These are phyloP conservation scores for Prunus kanzakura DNA, from an alignment of 306 rosid genomes.

Conservation along the genomic window DNA sequence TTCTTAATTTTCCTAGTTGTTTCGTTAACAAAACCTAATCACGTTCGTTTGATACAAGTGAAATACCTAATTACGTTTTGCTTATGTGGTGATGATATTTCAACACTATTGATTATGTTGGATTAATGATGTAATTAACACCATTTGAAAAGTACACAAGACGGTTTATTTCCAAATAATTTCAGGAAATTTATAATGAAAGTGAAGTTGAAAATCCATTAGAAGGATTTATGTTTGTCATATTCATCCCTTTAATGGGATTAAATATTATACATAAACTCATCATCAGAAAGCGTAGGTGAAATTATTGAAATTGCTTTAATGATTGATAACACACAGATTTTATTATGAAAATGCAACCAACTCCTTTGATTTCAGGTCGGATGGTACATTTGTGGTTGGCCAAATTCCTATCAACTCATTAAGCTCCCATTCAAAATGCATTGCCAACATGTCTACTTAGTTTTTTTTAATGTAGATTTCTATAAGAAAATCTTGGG, in stretches of 20 bases:
- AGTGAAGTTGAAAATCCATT: not conserved
- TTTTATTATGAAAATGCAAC: too few relatives aligned
- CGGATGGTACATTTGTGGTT: too few relatives aligned
- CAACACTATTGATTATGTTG: not conserved
- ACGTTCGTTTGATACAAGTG: too few relatives aligned
- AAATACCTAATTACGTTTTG: too few relatives aligned
- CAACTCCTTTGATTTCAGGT: not conserved
- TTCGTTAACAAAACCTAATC: too few relatives aligned
- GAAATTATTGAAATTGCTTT: not conserved
- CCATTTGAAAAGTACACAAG: not conserved
- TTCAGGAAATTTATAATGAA: too few relatives aligned
- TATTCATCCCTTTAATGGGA: not conserved
- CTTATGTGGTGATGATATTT: not conserved
- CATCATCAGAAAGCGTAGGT: not conserved
- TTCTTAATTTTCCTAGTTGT: too few relatives aligned
- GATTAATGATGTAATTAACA: not conserved
- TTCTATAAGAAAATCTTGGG: not conserved
- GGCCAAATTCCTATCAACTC: too few relatives aligned
- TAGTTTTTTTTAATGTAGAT: too few relatives aligned
- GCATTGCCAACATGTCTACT: not conserved
- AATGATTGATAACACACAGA: not conserved
- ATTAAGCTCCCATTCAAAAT: not conserved
- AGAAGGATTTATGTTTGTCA: not conserved
- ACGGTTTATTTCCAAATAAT: too few relatives aligned
- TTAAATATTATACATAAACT: not conserved